Evolutionary conservation across 1,139 yeast species (phyloP).

Genomic region (Hanseniaspora gamundiae): DNA sequence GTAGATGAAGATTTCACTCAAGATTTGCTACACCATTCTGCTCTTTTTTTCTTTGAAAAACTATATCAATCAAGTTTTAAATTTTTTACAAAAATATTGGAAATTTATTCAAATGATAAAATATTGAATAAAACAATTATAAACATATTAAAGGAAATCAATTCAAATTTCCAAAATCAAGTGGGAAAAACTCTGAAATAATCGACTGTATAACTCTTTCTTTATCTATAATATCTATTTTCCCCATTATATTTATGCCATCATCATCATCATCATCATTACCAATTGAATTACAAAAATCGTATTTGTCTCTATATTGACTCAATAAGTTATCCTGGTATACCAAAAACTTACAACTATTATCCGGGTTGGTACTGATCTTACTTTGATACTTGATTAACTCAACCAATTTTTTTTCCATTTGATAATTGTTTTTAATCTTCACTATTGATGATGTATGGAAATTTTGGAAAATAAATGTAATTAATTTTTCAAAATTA

Average conservation of each 20-base stretch:
- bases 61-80: too few species aligned
- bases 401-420: slow-evolving; percentile 7
- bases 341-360: background rate
- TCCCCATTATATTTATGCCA: background rate
- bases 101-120: too few species aligned
- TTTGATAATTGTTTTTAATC: slow-evolving; percentile 8
- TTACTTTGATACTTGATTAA: background rate
- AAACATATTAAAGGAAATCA: background rate
- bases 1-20: too few species aligned
- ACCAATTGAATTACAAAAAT: background rate
- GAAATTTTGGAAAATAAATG: slow-evolving; percentile 13
- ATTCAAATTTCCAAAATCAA: background rate
- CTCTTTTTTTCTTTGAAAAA: too few species aligned
- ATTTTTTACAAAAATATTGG: too few species aligned
- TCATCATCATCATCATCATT: too few species aligned
- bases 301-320: background rate
- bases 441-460: background rate
- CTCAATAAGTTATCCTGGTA: background rate
- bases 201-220: slow-evolving; percentile 71
- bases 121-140: background rate
- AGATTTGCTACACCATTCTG: too few species aligned
- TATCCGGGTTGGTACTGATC: background rate
- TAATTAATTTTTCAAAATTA: slow-evolving; percentile 17
- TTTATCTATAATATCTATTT: slow-evolving; percentile 36
- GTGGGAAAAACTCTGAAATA: slow-evolving; percentile 22